Evolutionary conservation across 1,284 basidiomycete genomes (phyloP).

Genomic region (Neolentinus lepideus): DNA sequence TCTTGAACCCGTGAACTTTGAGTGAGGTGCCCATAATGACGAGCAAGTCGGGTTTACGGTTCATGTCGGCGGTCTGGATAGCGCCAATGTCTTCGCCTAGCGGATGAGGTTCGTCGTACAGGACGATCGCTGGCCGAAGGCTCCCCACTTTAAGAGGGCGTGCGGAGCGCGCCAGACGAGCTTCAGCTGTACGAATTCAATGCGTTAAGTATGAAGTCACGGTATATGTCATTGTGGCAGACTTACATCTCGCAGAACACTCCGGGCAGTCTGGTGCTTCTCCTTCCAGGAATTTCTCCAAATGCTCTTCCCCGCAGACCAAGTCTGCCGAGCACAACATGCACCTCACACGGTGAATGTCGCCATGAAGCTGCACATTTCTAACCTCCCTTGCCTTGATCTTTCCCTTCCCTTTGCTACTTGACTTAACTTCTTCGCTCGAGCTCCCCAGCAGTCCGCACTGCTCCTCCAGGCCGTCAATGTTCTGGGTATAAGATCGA

Average conservation of each 20-base stretch:
- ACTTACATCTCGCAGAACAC: slow-evolving; percentile 71
- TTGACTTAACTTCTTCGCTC: slow-evolving; percentile 40
- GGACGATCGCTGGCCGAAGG: slow-evolving; percentile 82
- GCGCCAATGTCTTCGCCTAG: slow-evolving; percentile 80
- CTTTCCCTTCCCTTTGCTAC: slow-evolving; percentile 56
- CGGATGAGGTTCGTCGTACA: slow-evolving; percentile 88
- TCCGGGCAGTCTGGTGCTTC: slow-evolving; percentile 78
- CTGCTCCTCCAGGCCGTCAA: slow-evolving; percentile 85
- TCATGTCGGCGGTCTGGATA: slow-evolving; percentile 68
- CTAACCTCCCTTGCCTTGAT: slow-evolving; percentile 63
- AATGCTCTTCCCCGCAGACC: slow-evolving; percentile 55
- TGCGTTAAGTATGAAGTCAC: slow-evolving; percentile 6
- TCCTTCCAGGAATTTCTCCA: slow-evolving; percentile 60
- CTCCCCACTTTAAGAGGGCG: slow-evolving; percentile 72
- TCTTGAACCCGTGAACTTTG: slow-evolving; percentile 91
- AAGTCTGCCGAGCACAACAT: slow-evolving; percentile 74
- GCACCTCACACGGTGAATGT: slow-evolving; percentile 85
- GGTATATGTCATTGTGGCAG: slow-evolving; percentile 6
- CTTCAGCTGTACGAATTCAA: slow-evolving; percentile 45
- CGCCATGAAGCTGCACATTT: slow-evolving; percentile 89
- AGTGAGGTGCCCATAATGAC: slow-evolving; percentile 96
- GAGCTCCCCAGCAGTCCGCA: slow-evolving; percentile 68
- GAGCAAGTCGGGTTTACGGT: slow-evolving; percentile 80
- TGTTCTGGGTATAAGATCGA: slow-evolving; percentile 92
- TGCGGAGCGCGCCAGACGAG: slow-evolving; percentile 73